Evolutionary conservation across 2,329 filamentous ascomycete species (phyloP).

Genomic region (Penicillium sp.): DNA sequence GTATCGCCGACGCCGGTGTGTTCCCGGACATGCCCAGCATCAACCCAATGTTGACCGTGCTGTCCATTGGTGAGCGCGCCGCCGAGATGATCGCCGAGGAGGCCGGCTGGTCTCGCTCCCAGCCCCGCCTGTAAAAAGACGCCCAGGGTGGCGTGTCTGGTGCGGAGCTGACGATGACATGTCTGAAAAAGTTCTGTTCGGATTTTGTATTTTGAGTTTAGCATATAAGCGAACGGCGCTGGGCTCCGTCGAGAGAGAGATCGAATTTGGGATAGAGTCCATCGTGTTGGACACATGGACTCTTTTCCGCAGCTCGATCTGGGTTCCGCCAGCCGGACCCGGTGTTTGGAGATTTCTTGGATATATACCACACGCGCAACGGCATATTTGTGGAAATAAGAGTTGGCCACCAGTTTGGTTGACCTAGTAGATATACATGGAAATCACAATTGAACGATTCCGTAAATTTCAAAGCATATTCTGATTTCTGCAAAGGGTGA

Average conservation of each 20-base stretch:
- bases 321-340: constrained; percentile 9
- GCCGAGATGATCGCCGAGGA: constrained; percentile 80
- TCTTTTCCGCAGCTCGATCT: background rate
- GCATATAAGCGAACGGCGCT: constrained; percentile 25
- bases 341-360: constrained; percentile 5
- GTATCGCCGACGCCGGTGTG: constrained; percentile 82
- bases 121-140: constrained; percentile 51
- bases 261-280: background rate
- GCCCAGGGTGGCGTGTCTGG: background rate
- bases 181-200: constrained; percentile 17
- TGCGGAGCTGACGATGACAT: constrained; percentile 4
- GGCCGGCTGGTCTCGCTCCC: constrained; percentile 62
- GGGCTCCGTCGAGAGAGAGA: constrained; percentile 5
- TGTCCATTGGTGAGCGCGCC: constrained; percentile 77
- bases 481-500: background rate
- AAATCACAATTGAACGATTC: background rate
- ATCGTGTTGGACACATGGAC: background rate
- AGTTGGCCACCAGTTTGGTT: background rate
- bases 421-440: background rate
- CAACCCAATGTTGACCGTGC: constrained; percentile 87
- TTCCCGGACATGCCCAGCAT: constrained; percentile 85
- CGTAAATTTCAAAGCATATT: background rate
- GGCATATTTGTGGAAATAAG: background rate
- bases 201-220: constrained; percentile 16
- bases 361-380: constrained; percentile 7